phyloP scores from a whole-genome alignment of 192 early-diverging fungal genomes.

The Polychytrium aggregatum region DNA sequence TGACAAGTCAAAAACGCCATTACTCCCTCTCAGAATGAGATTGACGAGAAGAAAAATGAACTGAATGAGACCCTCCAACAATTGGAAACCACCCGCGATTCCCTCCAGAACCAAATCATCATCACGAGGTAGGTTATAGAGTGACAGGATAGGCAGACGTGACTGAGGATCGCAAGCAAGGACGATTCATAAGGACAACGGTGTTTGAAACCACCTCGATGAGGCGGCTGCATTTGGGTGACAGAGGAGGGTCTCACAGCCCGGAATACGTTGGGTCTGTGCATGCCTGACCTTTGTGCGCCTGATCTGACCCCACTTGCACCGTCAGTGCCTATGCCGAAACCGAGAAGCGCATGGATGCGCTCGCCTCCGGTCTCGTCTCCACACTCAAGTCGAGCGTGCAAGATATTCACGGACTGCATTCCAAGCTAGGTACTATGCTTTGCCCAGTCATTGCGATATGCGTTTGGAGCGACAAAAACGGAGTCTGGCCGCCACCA shows the following conservation, averaged over 20 bases:
- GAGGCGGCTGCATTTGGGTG: background rate
- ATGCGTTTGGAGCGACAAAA: background rate
- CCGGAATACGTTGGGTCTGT: conserved; percentile 5
- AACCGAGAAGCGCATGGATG: conserved; percentile 25
- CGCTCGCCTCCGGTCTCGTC: conserved; percentile 22
- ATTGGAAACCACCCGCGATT: conserved; percentile 2
- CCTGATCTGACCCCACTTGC: background rate
- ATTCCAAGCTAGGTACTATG: conserved; percentile 35
- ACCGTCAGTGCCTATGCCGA: conserved; percentile 21
- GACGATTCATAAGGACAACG: too few species aligned
- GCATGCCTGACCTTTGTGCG: conserved; percentile 6
- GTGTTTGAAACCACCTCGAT: too few species aligned
- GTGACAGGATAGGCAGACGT: too few species aligned
- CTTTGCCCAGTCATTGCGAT: background rate
- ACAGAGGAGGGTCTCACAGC: background rate
- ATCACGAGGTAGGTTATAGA: too few species aligned
- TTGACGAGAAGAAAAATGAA: conserved; percentile 14
- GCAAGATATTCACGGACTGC: conserved; percentile 28
- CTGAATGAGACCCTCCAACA: conserved; percentile 10
- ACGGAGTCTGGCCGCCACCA: background rate
- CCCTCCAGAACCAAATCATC: too few species aligned
- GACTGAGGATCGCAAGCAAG: too few species aligned
- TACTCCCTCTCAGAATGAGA: conserved; percentile 7
- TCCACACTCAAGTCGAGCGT: conserved; percentile 22
- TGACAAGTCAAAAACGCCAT: background rate